Evolutionary conservation across 75 land plant species (phyloP).

Genomic region (Cryptomeria japonica): DNA sequence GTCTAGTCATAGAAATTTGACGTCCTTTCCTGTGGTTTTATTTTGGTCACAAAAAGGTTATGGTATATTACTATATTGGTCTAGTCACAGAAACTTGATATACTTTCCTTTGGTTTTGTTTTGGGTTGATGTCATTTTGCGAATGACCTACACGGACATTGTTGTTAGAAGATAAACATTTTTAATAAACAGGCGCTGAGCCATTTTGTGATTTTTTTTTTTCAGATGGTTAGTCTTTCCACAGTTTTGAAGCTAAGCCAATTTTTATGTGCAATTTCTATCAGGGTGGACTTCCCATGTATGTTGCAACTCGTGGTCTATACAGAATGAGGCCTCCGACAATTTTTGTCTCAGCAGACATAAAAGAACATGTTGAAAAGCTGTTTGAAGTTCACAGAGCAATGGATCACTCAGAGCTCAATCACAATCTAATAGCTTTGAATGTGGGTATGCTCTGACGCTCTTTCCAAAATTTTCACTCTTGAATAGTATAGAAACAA

Average conservation of each 20-base stretch:
- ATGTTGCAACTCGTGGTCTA: conserved; percentile 94
- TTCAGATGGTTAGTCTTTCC: neutral
- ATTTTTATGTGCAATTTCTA: neutral
- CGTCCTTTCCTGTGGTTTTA: neutral
- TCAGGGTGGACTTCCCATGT: conserved; percentile 95
- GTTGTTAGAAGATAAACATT: neutral
- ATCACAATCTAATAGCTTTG: conserved; percentile 69
- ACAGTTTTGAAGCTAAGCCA: neutral
- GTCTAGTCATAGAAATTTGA: neutral
- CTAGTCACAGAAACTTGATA: no score
- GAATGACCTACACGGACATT: neutral
- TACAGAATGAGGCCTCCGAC: conserved; percentile 90
- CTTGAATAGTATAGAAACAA: neutral
- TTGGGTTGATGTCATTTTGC: neutral
- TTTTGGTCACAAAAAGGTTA: neutral
- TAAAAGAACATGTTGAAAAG: conserved; percentile 73
- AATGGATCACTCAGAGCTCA: conserved; percentile 84
- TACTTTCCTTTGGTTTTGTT: neutral
- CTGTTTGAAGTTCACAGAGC: conserved; percentile 81
- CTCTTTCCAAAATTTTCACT: neutral
- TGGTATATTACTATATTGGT: neutral
- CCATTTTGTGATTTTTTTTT: neutral
- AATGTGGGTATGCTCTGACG: conserved; percentile 68
- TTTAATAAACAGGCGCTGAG: neutral
- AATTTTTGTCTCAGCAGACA: conserved; percentile 64